Evolutionary conservation across 108 stramenopile species (phyloP).

Genomic region (Mediolabrus comicus): DNA sequence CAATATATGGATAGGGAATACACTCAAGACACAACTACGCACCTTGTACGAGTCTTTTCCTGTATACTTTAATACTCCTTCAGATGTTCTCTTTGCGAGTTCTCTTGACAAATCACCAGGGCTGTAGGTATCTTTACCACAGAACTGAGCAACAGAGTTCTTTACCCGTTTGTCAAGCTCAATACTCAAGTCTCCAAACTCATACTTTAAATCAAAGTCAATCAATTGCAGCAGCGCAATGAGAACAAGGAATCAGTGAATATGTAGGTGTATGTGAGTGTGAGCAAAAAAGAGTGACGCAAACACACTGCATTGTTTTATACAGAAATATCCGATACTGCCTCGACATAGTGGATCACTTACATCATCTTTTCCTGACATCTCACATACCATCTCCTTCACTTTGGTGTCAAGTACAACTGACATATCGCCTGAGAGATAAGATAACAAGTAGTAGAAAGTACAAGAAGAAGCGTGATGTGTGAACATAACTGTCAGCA

Average conservation of each 20-base stretch:
- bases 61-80: constrained; percentile 68
- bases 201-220: constrained; percentile 31
- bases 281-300: no score
- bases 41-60: constrained; percentile 74
- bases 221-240: no score
- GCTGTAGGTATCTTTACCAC: constrained; percentile 71
- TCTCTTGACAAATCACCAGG: constrained; percentile 67
- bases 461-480: neutral
- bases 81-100: constrained; percentile 53
- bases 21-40: constrained; percentile 30
- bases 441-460: neutral
- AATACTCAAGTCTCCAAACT: constrained; percentile 68
- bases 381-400: constrained; percentile 57
- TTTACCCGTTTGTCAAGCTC: constrained; percentile 70
- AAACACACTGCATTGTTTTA: no score
- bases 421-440: constrained; percentile 75
- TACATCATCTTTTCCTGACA: constrained; percentile 69
- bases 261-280: neutral
- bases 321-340: no score
- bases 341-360: no score
- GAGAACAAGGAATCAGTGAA: no score
- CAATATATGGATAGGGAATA: no score
- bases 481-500: neutral
- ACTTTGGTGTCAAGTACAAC: constrained; percentile 68
- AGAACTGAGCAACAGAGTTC: constrained; percentile 58